phyloP scores from a whole-genome alignment of 1,284 basidiomycete species.

The Leccinum fallax region DNA sequence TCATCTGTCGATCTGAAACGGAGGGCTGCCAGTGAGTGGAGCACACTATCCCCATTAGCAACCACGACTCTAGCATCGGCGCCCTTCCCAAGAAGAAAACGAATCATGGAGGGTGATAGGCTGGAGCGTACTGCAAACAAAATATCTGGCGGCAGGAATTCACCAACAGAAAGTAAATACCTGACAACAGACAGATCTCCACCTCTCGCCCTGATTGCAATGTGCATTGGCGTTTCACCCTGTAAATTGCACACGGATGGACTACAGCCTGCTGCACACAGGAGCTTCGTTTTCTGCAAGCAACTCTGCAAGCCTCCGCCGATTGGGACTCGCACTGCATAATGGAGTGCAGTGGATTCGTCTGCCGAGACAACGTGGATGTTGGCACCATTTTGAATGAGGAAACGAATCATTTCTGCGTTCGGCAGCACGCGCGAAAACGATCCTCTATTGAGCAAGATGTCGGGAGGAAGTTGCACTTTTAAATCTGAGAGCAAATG shows the following conservation, averaged over 20 bases:
- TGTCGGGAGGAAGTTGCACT: constrained; percentile 5
- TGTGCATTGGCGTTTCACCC: neutral
- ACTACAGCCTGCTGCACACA: neutral
- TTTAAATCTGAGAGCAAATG: neutral
- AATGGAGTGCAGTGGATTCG: neutral
- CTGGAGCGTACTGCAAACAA: neutral
- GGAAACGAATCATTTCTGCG: neutral
- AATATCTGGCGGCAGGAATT: neutral
- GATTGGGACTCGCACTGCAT: rapidly evolving
- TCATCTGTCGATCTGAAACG: too few species aligned
- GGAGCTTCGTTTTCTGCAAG: neutral
- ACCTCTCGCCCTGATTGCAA: neutral
- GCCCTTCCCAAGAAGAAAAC: neutral
- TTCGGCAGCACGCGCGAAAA: neutral
- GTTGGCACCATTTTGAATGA: neutral
- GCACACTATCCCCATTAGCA: too few species aligned
- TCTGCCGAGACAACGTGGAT: neutral
- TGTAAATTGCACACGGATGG: neutral
- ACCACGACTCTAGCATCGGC: neutral
- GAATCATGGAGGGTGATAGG: neutral
- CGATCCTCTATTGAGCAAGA: constrained; percentile 9
- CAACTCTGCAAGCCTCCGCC: too few species aligned
- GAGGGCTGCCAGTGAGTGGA: too few species aligned
- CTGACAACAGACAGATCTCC: neutral
- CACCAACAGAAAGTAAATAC: neutral